A percentile compares a stretch with the other conserved stretches of the same genome.
These are phyloP conservation scores for Phaeotremella skinneri DNA, from an alignment of 768 basidiomycete species.

Conservation along the genomic window DNA sequence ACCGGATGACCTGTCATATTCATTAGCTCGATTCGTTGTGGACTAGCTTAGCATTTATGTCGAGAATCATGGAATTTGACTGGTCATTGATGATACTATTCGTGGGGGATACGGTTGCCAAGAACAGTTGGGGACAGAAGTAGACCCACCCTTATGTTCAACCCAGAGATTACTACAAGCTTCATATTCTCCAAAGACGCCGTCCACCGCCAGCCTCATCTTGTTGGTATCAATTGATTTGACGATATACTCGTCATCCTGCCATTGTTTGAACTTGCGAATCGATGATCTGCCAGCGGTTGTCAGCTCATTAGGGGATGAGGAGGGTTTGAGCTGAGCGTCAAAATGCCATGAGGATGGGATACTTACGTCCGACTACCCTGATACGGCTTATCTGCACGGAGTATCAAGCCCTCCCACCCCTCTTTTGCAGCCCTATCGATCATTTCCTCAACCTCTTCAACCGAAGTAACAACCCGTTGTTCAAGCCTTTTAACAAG, in stretches of 20 bases:
- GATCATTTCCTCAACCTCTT: slow-evolving; percentile 43
- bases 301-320: neutral
- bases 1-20: slow-evolving; percentile 36
- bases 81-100: no score
- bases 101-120: no score
- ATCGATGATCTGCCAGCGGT: slow-evolving; percentile 30
- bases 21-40: no score
- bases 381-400: slow-evolving; percentile 44
- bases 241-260: slow-evolving; percentile 47
- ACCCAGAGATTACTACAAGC: slow-evolving; percentile 43
- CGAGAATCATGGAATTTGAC: no score
- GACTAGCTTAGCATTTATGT: no score
- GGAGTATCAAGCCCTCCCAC: slow-evolving; percentile 48
- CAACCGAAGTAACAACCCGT: slow-evolving; percentile 17
- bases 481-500: slow-evolving; percentile 33
- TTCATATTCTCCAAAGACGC: slow-evolving; percentile 39
- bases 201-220: slow-evolving; percentile 43
- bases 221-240: slow-evolving; percentile 28
- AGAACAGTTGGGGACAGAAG: neutral
- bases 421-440: slow-evolving; percentile 39
- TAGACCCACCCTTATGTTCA: slow-evolving; percentile 35
- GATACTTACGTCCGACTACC: slow-evolving; percentile 42
- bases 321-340: neutral
- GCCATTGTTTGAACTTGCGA: slow-evolving; percentile 51
- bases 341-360: neutral